These are phyloP conservation scores for Candida parachauliodes DNA, from an alignment of 805 yeast species.

Conservation along the genomic window DNA sequence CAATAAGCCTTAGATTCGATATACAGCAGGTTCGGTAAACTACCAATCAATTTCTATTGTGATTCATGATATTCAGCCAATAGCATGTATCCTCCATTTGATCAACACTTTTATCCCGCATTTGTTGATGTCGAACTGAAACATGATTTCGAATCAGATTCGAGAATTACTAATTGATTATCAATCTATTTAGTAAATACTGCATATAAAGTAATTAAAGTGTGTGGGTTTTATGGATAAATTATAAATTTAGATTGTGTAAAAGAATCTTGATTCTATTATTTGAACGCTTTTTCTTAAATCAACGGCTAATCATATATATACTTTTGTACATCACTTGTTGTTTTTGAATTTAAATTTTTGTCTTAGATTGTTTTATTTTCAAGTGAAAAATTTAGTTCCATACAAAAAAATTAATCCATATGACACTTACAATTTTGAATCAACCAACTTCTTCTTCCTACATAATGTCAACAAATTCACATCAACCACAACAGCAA, in stretches of 20 bases:
- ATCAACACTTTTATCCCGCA: no score
- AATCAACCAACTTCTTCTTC: not conserved
- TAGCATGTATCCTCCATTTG: not conserved
- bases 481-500: not conserved
- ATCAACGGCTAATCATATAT: no score
- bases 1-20: not conserved
- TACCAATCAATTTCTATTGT: not conserved
- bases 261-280: no score
- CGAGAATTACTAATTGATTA: not conserved
- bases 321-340: no score
- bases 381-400: not conserved
- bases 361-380: not conserved
- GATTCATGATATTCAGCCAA: not conserved
- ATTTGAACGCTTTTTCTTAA: no score
- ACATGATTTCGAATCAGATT: no score
- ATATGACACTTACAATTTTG: constrained; percentile 1
- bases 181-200: not conserved
- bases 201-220: not conserved
- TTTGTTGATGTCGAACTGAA: no score
- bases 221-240: no score
- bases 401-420: not conserved
- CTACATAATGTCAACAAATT: not conserved
- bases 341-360: no score
- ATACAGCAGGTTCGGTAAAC: not conserved
- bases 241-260: no score